Evolutionary conservation across 139 green algal species (phyloP).

Genomic region (Auxenochlorella pyrenoidosa): DNA sequence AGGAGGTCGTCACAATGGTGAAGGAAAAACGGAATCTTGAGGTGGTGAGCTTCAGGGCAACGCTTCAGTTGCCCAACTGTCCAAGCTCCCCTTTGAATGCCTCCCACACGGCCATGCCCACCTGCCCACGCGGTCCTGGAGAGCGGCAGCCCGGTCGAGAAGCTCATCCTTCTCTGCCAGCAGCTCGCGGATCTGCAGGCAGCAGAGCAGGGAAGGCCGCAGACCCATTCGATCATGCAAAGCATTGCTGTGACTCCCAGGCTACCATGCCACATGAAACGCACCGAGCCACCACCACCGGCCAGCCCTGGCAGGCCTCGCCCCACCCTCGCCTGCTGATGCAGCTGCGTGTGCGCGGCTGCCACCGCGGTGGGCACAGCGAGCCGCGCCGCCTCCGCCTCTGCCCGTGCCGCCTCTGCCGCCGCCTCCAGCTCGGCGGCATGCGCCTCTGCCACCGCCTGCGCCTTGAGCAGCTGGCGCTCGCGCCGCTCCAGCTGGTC

Average conservation of each 20-base stretch:
- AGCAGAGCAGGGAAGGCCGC: neutral
- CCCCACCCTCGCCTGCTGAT: neutral
- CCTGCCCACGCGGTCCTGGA: slow-evolving; percentile 13
- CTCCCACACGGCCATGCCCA: neutral
- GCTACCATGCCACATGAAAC: too few relatives aligned
- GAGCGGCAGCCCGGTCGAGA: neutral
- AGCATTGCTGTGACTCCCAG: too few relatives aligned
- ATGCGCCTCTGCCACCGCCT: neutral
- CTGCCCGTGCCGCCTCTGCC: neutral
- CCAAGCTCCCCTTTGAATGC: neutral
- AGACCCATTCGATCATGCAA: neutral
- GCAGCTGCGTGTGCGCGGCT: neutral
- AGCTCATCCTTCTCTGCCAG: slow-evolving; percentile 8
- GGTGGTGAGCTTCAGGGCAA: neutral
- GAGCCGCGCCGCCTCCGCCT: neutral
- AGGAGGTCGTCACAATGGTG: neutral
- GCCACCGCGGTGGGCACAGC: neutral
- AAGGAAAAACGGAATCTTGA: neutral
- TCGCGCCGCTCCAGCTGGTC: neutral
- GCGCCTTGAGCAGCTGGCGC: slow-evolving; percentile 21
- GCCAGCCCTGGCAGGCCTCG: too few relatives aligned
- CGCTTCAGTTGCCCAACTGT: neutral
- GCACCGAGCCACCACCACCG: too few relatives aligned
- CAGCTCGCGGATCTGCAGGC: slow-evolving; percentile 8
- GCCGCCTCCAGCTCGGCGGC: neutral